Evolutionary conservation across 108 stramenopile species (phyloP), one percentile per base, ranked within the genome.

Genomic region (Cyclotella baltica): DNA sequence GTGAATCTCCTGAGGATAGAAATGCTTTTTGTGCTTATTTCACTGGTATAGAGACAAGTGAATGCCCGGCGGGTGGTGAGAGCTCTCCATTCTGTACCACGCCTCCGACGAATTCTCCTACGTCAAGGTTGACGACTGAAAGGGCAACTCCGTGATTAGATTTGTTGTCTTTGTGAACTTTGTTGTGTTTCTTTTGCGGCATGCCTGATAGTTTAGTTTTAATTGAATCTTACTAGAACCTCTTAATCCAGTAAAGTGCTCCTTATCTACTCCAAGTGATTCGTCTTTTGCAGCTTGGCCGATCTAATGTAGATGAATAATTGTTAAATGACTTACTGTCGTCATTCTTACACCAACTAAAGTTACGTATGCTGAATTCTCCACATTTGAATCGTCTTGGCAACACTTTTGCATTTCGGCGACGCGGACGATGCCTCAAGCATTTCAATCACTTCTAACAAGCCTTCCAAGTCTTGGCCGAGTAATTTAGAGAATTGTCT

Each of bases 341-440:
- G n/a, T n/a, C n/a, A n/a, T n/a, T n/a, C n/a, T n/a, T n/a, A n/a
- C n/a, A n/a, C n/a, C n/a, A n/a, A n/a, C n/a, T n/a, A n/a, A n/a
- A n/a, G n/a, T 4, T 25, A 57, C 13, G 55, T 25, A 13, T 57
- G 55, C 16, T 66, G 53, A 40, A 11, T 47, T 15, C 4, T 52
- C 88, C 88, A 94, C 57, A 87, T 86, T 72, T 83, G 81, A 58
- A 94, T 91, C 37, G 87, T 78, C 35, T 86, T 67, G 27, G 89
- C 86, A 72, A 91, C 88, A 71, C 86, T 88, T 40, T 90, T 87
- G 34, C 89, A 87, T 81, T 95, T 92, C 1, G 90, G 91, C 27
- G 91, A 88, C 37, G 57, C 74, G 16, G 87, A 88, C 52, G 84
- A 81, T n/a, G n/a, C n/a, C 40, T 89, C 81, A 28, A 96, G 73